phyloP scores from a whole-genome alignment of 1,284 basidiomycete species.

The Marasmius fiardii region DNA sequence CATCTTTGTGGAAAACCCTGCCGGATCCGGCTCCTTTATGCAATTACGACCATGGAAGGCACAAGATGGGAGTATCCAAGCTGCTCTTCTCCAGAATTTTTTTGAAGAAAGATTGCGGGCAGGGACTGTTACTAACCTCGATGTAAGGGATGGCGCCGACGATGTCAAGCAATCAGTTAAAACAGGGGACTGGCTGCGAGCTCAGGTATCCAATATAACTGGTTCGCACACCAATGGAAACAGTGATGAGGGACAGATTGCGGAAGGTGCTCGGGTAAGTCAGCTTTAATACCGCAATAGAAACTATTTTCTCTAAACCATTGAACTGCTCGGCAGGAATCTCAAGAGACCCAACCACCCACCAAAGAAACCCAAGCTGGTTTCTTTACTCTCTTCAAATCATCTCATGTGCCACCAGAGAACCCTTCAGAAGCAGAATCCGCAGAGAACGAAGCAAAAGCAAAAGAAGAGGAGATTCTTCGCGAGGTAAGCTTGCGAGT shows the following conservation, averaged over 20 bases:
- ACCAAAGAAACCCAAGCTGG: neutral
- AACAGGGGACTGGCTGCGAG: slow-evolving; percentile 14
- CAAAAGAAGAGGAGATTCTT: slow-evolving; percentile 12
- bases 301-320: neutral
- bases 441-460: neutral
- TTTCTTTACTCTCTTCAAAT: neutral
- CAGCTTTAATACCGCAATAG: neutral
- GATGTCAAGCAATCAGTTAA: slow-evolving; percentile 11
- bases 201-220: slow-evolving; percentile 6
- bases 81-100: slow-evolving; percentile 21
- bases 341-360: neutral
- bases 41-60: slow-evolving; percentile 22
- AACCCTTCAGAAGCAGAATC: neutral
- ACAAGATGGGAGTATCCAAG: slow-evolving; percentile 24
- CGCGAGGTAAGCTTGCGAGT: slow-evolving; percentile 6
- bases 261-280: slow-evolving; percentile 7
- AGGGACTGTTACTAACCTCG: slow-evolving; percentile 20
- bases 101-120: slow-evolving; percentile 20
- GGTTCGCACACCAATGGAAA: neutral
- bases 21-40: slow-evolving; percentile 20
- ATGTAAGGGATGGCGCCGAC: slow-evolving; percentile 22
- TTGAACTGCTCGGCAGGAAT: neutral
- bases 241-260: neutral
- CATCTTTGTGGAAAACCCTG: slow-evolving; percentile 25
- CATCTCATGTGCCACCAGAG: neutral